These are phyloP conservation scores for Tetrapisispora pingtungensis DNA, from an alignment of 805 yeast genomes.

Conservation along the genomic window DNA sequence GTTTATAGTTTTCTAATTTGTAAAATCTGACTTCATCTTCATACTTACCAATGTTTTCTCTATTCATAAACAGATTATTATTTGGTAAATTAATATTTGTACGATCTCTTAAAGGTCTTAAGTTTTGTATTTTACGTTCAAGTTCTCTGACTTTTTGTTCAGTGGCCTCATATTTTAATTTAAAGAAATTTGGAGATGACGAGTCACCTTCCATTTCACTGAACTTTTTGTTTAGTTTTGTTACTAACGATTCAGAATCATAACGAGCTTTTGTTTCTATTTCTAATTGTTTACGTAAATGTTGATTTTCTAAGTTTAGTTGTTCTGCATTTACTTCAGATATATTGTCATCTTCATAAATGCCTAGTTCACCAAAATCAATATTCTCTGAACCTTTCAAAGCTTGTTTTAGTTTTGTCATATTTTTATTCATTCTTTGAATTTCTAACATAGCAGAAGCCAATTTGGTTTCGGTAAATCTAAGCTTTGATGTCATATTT, in stretches of 20 bases:
- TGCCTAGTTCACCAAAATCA: slow-evolving; percentile 19
- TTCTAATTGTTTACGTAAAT: slow-evolving; percentile 39
- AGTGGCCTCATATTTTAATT: slow-evolving; percentile 38
- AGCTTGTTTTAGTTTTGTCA: slow-evolving; percentile 26
- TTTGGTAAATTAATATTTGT: slow-evolving; percentile 15
- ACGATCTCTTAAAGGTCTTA: slow-evolving; percentile 18
- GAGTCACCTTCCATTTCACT: slow-evolving; percentile 21
- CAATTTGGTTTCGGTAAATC: slow-evolving; percentile 51
- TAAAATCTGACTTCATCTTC: slow-evolving; percentile 26
- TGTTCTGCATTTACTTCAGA: slow-evolving; percentile 26
- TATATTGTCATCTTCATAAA: slow-evolving; percentile 6
- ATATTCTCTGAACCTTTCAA: slow-evolving; percentile 7
- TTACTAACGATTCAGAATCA: slow-evolving; percentile 39
- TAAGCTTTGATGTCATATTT: slow-evolving; percentile 46
- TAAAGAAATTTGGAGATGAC: slow-evolving; percentile 31
- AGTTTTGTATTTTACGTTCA: slow-evolving; percentile 28
- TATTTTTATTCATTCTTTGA: slow-evolving; percentile 37
- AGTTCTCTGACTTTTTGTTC: slow-evolving; percentile 35
- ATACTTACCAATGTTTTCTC: slow-evolving; percentile 22
- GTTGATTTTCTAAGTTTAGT: slow-evolving; percentile 36
- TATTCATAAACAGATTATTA: slow-evolving; percentile 21
- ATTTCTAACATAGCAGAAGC: slow-evolving; percentile 55
- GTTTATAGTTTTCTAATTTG: slow-evolving; percentile 32
- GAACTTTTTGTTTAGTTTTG: slow-evolving; percentile 19
- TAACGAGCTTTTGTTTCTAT: slow-evolving; percentile 41